Percentiles rank a stretch among this genome's conserved stretches.
phyloP scores from a whole-genome alignment of 441 rosid species.

The Euphorbia neoarborescens region DNA sequence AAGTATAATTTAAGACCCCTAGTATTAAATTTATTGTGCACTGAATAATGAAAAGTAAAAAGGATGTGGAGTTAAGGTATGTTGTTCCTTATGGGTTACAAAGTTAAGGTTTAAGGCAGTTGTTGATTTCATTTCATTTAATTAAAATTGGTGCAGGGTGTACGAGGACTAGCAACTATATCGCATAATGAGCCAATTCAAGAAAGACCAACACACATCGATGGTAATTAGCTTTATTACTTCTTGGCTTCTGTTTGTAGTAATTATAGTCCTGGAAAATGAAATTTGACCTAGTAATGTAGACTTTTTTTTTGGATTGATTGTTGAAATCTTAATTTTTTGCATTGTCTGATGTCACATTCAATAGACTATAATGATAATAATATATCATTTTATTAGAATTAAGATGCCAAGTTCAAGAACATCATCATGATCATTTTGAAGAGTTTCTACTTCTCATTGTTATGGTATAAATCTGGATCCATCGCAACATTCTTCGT shows the following conservation, averaged over 20 bases:
- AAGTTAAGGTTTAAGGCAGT: no score
- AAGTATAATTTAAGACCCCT: no score
- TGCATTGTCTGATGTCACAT: background rate
- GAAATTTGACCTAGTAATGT: no score
- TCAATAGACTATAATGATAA: background rate
- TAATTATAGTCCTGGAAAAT: no score
- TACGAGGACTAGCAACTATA: conserved; percentile 14
- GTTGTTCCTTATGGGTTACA: no score
- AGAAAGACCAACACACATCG: conserved; percentile 4
- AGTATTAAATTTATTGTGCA: no score
- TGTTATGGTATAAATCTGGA: background rate
- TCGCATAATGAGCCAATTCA: conserved; percentile 13
- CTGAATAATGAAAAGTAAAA: no score
- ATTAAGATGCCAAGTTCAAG: conserved; percentile 10
- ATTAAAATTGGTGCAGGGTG: conserved; percentile 6
- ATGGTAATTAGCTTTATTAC: background rate
- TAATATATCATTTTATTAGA: background rate
- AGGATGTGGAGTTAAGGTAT: no score
- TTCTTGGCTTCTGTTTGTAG: background rate
- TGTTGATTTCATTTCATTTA: no score
- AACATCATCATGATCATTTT: conserved; percentile 4
- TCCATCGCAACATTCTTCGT: background rate
- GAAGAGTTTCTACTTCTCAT: conserved; percentile 2
- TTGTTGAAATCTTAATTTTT: no score
- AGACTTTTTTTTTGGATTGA: no score